Evolutionary conservation across 2,329 filamentous ascomycete genomes (phyloP), one percentile per base, ranked within the genome.

Genomic region (Sordariomycetes sp.): DNA sequence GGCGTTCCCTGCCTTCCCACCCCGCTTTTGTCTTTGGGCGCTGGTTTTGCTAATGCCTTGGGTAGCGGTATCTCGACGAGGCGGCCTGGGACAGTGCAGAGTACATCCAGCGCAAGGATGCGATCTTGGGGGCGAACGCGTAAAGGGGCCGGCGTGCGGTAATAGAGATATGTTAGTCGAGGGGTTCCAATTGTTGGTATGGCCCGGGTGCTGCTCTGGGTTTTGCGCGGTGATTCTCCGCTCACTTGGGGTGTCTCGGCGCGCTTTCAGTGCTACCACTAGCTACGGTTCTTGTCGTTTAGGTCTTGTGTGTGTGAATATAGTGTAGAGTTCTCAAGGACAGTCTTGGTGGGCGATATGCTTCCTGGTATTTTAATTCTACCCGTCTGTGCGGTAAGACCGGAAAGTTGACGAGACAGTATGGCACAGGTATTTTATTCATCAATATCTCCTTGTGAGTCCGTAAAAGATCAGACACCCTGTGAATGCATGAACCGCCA

Each of bases 51-150:
- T 51, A 22, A 52, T 16, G 14, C 16, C 8, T 25, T 16, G 16
- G 48, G 12, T 52, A 57, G 55, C 18, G 14, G 24, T 80, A 70
- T 63, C 55, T 64, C 3, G 71, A 75, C 22, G 63, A 68, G 22
- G 61, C 67, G 20, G 59, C 61, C 7, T 56, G 59, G 25, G 58
- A 60, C 7, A 25, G 28, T 16, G 58, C 61, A 43, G 60, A 59
- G 59, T 64, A 63, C 34, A 40, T 60, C 11, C 59, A 60, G 16
- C 62, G 64, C 58, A 64, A 60, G 28, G 63, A 64, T 18, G 64
- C 67, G 20, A 63, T 73, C 6, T 3, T 50, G 6, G 46, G 22
- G 46, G 20, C 12, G 46, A 12, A 20, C n/a, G 16, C 43, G 18
- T 48, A 48, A 40, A 18, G 40, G 14, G 18, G 18, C 37, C 18